Percentiles rank a stretch among this genome's conserved stretches.
Evolutionary conservation across 1,284 basidiomycete species (phyloP).

Genomic region (Trametes sp.): DNA sequence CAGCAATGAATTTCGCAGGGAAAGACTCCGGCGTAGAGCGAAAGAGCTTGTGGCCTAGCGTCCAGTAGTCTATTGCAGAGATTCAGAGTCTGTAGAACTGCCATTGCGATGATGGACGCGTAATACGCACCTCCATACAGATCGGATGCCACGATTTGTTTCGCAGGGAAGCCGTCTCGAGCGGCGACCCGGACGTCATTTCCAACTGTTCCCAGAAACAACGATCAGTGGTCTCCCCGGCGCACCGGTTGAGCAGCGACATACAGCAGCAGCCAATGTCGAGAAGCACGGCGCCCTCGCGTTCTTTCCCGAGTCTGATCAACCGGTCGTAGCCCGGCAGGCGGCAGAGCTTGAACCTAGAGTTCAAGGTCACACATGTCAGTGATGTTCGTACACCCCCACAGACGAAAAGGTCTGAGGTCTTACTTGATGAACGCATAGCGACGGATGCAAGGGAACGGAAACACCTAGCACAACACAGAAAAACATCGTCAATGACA

Average conservation of each 20-base stretch:
- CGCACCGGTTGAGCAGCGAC: constrained; percentile 24
- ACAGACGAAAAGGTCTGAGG: no score
- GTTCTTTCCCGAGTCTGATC: constrained; percentile 48
- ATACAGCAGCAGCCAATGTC: constrained; percentile 58
- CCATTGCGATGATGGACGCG: no score
- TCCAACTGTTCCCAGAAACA: constrained; percentile 45
- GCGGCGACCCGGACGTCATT: constrained; percentile 52
- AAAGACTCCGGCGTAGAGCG: constrained; percentile 46
- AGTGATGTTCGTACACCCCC: no score
- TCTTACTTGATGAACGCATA: constrained; percentile 1
- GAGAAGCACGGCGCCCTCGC: constrained; percentile 54
- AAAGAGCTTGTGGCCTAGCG: constrained; percentile 45
- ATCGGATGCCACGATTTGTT: constrained; percentile 46
- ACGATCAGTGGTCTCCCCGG: background rate
- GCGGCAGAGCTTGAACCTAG: constrained; percentile 47
- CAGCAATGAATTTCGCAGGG: constrained; percentile 54
- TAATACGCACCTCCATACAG: constrained; percentile 41
- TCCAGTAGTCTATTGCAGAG: constrained; percentile 44
- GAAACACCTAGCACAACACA: constrained; percentile 38
- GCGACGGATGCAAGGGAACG: constrained; percentile 44
- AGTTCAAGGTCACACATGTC: no score
- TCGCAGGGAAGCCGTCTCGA: constrained; percentile 48
- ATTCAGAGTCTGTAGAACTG: no score
- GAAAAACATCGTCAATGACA: background rate
- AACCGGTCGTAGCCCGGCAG: constrained; percentile 46